Base-by-base conservation (phyloP, 345 rosid species). In the Pseudoturritis turrita region DNA sequence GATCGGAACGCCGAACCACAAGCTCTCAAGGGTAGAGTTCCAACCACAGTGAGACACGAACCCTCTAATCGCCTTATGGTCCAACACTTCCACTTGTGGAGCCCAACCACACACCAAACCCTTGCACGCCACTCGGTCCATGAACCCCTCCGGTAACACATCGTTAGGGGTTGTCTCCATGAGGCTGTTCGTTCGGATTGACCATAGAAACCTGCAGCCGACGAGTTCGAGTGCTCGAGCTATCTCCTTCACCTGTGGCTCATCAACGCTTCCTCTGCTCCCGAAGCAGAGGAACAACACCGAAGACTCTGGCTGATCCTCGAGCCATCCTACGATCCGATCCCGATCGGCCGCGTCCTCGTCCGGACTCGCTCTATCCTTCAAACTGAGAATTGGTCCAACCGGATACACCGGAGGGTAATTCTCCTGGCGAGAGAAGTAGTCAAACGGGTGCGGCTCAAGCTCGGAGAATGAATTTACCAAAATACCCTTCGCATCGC, bases 21-120 rank as follows among this genome's bases (percentile, higher is more conserved):
- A 72, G 75, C 86, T 85, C 78, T 87, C 86, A 19, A 83, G 37
- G 10, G 68, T 71, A 0, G 86, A 85, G 68, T 81, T 87, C 91
- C 91, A 83, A 19, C 91, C 87, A 33, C 84, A 83, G 29, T 87
- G 87, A 23, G 91, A 83, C 10, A 87, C 78, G 4, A 87, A 83
- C 4, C 78, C 86, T 28, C 81, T 80, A 4, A 85, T 61, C 3
- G 89, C 80, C 0, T 44, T 72, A 40, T 86, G 85, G 2, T 74
- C 70, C 44, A 83, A 19, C 0, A 87, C 62, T 65, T 79, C 78
- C 37, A 72, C 73, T 45, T 84, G 82, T 2, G 83, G 85, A 0
- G 82, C 78, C 89, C 84, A 81, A 22, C 81, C 80, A 66, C 83
- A 77, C 2, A 81, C 36, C 18, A 70, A 15, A 21, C 89, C 85